These are phyloP conservation scores for Medicago lupulina DNA, from an alignment of 306 rosid genomes.

Conservation along the genomic window DNA sequence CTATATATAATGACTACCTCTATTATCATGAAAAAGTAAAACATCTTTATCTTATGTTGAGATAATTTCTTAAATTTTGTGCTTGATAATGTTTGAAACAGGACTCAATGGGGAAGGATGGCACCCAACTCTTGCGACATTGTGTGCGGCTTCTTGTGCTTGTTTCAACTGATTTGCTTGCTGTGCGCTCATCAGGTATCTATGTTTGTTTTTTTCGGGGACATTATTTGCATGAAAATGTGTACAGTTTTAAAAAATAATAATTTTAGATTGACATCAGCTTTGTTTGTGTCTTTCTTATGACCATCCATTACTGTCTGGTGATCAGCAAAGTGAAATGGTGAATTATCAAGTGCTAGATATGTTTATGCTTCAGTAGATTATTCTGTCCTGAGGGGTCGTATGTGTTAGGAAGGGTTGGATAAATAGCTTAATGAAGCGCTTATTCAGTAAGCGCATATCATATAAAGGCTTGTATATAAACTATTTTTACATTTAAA, in stretches of 20 bases:
- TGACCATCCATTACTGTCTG: slow-evolving; percentile 7
- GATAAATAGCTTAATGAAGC: background rate
- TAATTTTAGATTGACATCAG: background rate
- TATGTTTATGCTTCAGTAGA: slow-evolving; percentile 20
- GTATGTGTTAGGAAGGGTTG: background rate
- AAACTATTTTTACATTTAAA: background rate
- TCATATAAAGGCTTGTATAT: background rate
- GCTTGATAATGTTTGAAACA: slow-evolving; percentile 42
- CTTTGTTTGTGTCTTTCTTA: slow-evolving; percentile 8
- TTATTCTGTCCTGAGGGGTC: slow-evolving; percentile 25
- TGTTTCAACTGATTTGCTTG: slow-evolving; percentile 87
- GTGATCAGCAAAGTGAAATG: slow-evolving; percentile 13
- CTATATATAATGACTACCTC: slow-evolving; percentile 7
- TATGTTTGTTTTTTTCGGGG: background rate
- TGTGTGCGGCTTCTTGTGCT: slow-evolving; percentile 98
- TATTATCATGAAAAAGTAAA: background rate
- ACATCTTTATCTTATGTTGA: slow-evolving; percentile 25
- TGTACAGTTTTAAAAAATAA: background rate
- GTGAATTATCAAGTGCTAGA: slow-evolving; percentile 24
- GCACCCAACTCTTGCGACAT: slow-evolving; percentile 94
- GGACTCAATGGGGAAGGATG: slow-evolving; percentile 99
- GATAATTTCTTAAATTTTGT: slow-evolving; percentile 34
- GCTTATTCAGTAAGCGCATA: background rate
- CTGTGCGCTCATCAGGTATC: slow-evolving; percentile 91
- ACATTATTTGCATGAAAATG: background rate